Conservation (phyloP, 1,284 basidiomycete species). For the Phylloporus sp. region DNA sequence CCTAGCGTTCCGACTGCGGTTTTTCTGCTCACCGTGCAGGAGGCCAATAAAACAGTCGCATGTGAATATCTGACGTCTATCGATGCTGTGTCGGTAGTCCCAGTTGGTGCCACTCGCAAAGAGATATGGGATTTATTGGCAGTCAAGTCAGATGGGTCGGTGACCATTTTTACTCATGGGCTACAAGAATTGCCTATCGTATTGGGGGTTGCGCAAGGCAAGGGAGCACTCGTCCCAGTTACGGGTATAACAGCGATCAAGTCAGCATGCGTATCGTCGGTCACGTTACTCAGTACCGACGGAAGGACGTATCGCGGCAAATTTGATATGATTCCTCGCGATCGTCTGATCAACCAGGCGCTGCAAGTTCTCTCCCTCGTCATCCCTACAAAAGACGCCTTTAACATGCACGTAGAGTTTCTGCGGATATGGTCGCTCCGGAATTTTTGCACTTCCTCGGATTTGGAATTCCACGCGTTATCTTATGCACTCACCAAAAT, state of each 20-base stretch:
- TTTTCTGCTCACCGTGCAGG: slow-evolving; percentile 48
- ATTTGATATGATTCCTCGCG: slow-evolving; percentile 54
- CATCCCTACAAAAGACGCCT: slow-evolving; percentile 58
- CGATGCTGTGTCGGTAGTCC: slow-evolving; percentile 55
- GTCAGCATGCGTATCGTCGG: slow-evolving; percentile 47
- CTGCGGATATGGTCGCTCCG: slow-evolving; percentile 57
- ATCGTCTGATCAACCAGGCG: slow-evolving; percentile 59
- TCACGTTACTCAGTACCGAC: slow-evolving; percentile 52
- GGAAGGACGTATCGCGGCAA: slow-evolving; percentile 49
- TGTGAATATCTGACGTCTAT: slow-evolving; percentile 45
- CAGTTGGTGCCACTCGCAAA: slow-evolving; percentile 65
- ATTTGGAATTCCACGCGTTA: slow-evolving; percentile 61
- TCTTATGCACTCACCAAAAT: slow-evolving; percentile 51
- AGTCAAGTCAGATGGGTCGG: slow-evolving; percentile 53
- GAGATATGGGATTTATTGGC: slow-evolving; percentile 71
- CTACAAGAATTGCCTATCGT: slow-evolving; percentile 49
- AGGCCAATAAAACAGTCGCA: slow-evolving; percentile 42
- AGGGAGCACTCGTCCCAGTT: slow-evolving; percentile 28
- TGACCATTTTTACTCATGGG: slow-evolving; percentile 66
- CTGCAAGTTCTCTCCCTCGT: slow-evolving; percentile 65
- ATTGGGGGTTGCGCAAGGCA: slow-evolving; percentile 31
- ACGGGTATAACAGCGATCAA: slow-evolving; percentile 42
- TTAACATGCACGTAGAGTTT: slow-evolving; percentile 59
- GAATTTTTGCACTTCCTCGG: slow-evolving; percentile 45
- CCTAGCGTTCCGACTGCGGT: slow-evolving; percentile 53